These are phyloP conservation scores for Pseudoperonospora humuli DNA, from an alignment of 352 stramenopile genomes.

Conservation along the genomic window DNA sequence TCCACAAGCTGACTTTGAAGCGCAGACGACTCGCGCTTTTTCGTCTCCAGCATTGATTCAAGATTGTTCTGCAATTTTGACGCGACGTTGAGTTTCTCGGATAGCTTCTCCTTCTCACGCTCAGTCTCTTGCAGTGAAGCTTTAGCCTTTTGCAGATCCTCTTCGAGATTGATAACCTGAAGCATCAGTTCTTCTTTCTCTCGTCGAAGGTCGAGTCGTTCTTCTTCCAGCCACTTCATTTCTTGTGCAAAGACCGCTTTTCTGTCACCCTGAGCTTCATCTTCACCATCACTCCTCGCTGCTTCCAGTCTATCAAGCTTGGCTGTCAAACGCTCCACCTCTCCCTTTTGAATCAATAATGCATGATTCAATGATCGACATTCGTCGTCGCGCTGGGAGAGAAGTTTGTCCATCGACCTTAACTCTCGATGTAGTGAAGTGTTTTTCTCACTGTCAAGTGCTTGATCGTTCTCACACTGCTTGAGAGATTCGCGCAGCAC, in stretches of 20 bases:
- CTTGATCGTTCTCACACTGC: slow-evolving; percentile 40
- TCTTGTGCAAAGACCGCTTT: slow-evolving; percentile 46
- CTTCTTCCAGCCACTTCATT: slow-evolving; percentile 69
- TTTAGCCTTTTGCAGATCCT: slow-evolving; percentile 42
- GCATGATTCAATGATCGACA: slow-evolving; percentile 51
- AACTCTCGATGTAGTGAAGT: slow-evolving; percentile 59
- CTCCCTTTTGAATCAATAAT: slow-evolving; percentile 41
- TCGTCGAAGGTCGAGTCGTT: slow-evolving; percentile 42
- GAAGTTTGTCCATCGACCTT: slow-evolving; percentile 58
- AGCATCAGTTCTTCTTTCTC: slow-evolving; percentile 50
- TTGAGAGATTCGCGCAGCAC: slow-evolving; percentile 51
- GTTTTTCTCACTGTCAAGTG: slow-evolving; percentile 66
- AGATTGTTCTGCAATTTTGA: slow-evolving; percentile 35
- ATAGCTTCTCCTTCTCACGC: slow-evolving; percentile 43
- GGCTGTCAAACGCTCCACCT: slow-evolving; percentile 45
- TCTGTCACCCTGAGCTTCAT: slow-evolving; percentile 9
- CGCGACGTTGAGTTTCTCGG: slow-evolving; percentile 27
- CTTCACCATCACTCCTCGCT: background rate
- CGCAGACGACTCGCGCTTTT: slow-evolving; percentile 41
- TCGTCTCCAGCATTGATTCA: slow-evolving; percentile 40
- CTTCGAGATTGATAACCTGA: slow-evolving; percentile 51
- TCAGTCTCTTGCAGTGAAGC: slow-evolving; percentile 25
- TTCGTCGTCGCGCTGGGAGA: slow-evolving; percentile 66
- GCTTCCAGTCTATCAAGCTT: slow-evolving; percentile 27
- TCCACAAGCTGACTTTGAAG: slow-evolving; percentile 35